These are phyloP conservation scores for Arthrobotrys musiformis DNA, from an alignment of 2,329 filamentous ascomycete species.

Conservation along the genomic window DNA sequence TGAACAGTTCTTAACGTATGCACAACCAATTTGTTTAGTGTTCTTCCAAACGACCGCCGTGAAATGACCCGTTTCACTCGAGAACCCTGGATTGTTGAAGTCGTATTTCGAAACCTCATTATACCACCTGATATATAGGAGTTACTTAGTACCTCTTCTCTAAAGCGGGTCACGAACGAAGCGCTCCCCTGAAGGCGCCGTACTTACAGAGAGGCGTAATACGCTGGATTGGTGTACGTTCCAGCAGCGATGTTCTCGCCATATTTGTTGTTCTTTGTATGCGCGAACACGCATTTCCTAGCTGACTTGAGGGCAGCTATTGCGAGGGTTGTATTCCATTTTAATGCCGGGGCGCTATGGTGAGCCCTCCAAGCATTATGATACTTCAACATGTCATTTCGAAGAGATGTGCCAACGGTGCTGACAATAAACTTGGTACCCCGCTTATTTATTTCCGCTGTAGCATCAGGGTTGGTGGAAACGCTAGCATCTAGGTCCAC, in stretches of 20 bases:
- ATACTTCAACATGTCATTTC: constrained; percentile 26
- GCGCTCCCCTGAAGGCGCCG: neutral
- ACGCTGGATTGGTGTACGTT: constrained; percentile 38
- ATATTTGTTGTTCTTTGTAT: constrained; percentile 35
- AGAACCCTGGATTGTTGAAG: constrained; percentile 70
- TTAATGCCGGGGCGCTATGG: constrained; percentile 18
- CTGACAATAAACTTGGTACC: neutral
- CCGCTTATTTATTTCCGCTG: neutral
- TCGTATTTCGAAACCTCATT: constrained; percentile 69
- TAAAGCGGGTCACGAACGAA: no score
- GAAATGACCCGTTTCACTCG: constrained; percentile 74
- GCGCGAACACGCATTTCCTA: constrained; percentile 31
- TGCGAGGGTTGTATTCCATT: constrained; percentile 25
- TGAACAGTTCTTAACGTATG: constrained; percentile 58
- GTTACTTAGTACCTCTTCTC: neutral
- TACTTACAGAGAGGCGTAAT: constrained; percentile 29
- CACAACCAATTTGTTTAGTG: constrained; percentile 72
- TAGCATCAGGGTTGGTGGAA: neutral
- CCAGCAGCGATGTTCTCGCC: constrained; percentile 50
- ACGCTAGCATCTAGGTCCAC: neutral
- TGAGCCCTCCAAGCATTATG: constrained; percentile 41
- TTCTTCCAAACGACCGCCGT: constrained; percentile 78
- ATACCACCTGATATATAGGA: constrained; percentile 17
- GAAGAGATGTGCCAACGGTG: neutral
- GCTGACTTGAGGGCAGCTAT: constrained; percentile 15